phyloP scores from a whole-genome alignment of 129 eudicot species.

The Tagetes patula region DNA sequence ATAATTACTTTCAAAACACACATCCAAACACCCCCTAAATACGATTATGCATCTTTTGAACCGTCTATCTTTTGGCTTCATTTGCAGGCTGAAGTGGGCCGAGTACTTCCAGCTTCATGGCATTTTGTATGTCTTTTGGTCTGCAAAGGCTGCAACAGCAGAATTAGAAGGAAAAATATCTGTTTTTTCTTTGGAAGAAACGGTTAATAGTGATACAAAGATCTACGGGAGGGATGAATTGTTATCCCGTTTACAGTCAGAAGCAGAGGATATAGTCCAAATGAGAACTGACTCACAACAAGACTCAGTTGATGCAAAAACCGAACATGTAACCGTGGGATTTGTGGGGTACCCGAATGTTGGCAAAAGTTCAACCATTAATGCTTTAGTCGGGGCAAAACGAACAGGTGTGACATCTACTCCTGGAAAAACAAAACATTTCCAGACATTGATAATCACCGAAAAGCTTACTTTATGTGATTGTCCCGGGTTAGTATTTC shows the following conservation, averaged over 20 bases:
- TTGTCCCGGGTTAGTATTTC: constrained; percentile 93
- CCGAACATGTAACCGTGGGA: constrained; percentile 68
- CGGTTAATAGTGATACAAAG: constrained; percentile 46
- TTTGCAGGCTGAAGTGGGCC: constrained; percentile 82
- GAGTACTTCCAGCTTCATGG: constrained; percentile 65
- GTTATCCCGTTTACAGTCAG: constrained; percentile 75
- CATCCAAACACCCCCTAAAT: neutral
- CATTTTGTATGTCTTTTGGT: constrained; percentile 85
- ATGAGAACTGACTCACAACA: constrained; percentile 37
- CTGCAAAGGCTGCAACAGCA: constrained; percentile 92
- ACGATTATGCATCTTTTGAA: neutral
- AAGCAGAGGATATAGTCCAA: constrained; percentile 76
- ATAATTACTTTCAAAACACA: neutral
- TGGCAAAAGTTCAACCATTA: constrained; percentile 93
- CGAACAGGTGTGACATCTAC: constrained; percentile 89
- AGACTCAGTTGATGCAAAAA: constrained; percentile 23
- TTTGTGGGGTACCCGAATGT: constrained; percentile 96
- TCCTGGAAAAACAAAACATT: constrained; percentile 97
- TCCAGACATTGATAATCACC: constrained; percentile 80
- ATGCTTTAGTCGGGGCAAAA: constrained; percentile 88
- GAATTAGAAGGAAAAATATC: constrained; percentile 58
- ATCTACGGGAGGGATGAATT: constrained; percentile 72
- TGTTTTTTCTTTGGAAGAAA: constrained; percentile 18
- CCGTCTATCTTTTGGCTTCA: neutral
- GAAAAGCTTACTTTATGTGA: constrained; percentile 82